Percentiles rank a stretch among this genome's conserved stretches.
These are phyloP conservation scores for Protoeuglena noctilucae DNA, from an alignment of 139 green algal species.

Conservation along the genomic window DNA sequence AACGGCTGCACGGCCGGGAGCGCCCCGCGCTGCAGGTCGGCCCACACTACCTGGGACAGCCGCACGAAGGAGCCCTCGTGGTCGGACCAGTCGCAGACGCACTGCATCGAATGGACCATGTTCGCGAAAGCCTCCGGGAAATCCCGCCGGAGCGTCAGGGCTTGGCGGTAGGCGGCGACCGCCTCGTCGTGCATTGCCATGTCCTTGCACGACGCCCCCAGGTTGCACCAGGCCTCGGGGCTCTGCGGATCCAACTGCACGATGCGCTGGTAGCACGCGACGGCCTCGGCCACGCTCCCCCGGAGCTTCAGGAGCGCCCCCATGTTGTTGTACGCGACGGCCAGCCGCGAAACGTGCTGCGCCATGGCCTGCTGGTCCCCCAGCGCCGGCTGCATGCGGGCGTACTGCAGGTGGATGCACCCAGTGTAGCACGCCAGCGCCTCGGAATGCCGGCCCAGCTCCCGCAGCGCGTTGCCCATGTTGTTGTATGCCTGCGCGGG, in stretches of 20 bases:
- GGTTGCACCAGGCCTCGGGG: constrained; percentile 52
- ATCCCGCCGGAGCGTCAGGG: constrained; percentile 42
- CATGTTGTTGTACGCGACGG: constrained; percentile 68
- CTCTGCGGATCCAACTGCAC: constrained; percentile 39
- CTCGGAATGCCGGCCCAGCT: constrained; percentile 38
- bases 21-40: constrained; percentile 33
- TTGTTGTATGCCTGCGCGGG: constrained; percentile 79
- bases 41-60: constrained; percentile 29
- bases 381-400: constrained; percentile 2
- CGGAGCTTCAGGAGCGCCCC: constrained; percentile 44
- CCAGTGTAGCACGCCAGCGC: constrained; percentile 52
- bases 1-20: constrained; percentile 78
- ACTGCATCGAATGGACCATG: constrained; percentile 65
- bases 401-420: constrained; percentile 60
- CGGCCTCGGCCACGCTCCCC: constrained; percentile 44
- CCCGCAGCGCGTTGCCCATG: constrained; percentile 58
- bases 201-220: constrained; percentile 63
- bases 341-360: constrained; percentile 31
- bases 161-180: constrained; percentile 45
- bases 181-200: constrained; percentile 46
- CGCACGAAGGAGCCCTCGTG: constrained; percentile 39
- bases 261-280: constrained; percentile 65
- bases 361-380: no score
- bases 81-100: constrained; percentile 72
- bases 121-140: constrained; percentile 72